These are phyloP conservation scores for Trichophyton rubrum DNA, from an alignment of 2,329 filamentous ascomycete genomes.

Conservation along the genomic window DNA sequence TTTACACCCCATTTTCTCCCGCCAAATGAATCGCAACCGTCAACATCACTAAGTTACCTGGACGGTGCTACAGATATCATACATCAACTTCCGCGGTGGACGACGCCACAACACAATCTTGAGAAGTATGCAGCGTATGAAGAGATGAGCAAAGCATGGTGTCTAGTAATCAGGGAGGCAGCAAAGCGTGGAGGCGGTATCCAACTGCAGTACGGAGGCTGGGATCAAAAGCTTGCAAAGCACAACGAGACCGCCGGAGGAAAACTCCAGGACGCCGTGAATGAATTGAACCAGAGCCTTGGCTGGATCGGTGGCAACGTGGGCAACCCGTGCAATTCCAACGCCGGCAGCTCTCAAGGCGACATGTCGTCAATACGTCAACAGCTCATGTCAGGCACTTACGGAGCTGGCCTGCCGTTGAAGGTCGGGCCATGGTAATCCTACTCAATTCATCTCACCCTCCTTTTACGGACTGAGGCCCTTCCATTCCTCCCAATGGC, in stretches of 20 bases:
- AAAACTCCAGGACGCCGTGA: conserved; percentile 65
- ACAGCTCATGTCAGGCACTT: conserved; percentile 45
- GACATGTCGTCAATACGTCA: conserved; percentile 41
- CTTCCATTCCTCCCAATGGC: conserved; percentile 7
- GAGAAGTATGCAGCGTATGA: conserved; percentile 95
- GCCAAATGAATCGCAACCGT: conserved; percentile 74
- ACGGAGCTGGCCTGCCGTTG: conserved; percentile 42
- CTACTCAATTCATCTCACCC: neutral
- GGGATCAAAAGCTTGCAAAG: conserved; percentile 76
- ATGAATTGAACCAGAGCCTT: conserved; percentile 59
- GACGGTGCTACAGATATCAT: conserved; percentile 84
- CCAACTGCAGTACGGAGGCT: conserved; percentile 74
- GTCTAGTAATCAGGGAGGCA: conserved; percentile 77
- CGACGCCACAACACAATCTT: conserved; percentile 73
- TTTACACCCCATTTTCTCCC: conserved; percentile 94
- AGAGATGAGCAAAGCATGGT: conserved; percentile 89
- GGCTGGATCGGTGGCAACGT: conserved; percentile 57
- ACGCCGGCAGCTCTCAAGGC: conserved; percentile 20
- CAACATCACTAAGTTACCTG: conserved; percentile 71
- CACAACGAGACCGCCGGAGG: conserved; percentile 82
- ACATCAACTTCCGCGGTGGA: conserved; percentile 82
- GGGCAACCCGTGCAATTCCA: conserved; percentile 12
- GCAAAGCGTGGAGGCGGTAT: conserved; percentile 86
- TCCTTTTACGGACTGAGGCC: neutral
- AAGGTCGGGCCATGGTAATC: conserved; percentile 45